phyloP scores from a whole-genome alignment of 805 yeast species.

The Blastobotrys terrestris region DNA sequence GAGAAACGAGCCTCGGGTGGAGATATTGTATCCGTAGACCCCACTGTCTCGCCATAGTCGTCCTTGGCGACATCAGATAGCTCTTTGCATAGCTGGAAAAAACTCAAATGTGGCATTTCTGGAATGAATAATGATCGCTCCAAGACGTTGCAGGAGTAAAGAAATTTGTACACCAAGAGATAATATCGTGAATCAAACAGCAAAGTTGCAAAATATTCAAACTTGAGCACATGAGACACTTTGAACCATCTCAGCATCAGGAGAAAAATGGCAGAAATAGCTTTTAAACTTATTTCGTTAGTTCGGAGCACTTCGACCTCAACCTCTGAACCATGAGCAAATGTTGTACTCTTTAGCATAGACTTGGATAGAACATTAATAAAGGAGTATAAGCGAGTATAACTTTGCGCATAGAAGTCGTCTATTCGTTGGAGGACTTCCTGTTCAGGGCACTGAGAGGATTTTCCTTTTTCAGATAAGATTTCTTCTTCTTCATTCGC shows the following conservation, averaged over 20 bases:
- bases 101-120: conserved; percentile 20
- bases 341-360: conserved; percentile 44
- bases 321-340: conserved; percentile 12
- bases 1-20: background rate
- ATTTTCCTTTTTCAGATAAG: conserved; percentile 12
- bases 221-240: conserved; percentile 68
- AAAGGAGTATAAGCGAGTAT: conserved; percentile 57
- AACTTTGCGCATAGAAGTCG: conserved; percentile 44
- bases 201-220: conserved; percentile 63
- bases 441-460: background rate
- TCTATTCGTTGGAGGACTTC: conserved; percentile 53
- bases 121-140: conserved; percentile 18
- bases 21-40: background rate
- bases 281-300: conserved; percentile 59
- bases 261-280: conserved; percentile 47
- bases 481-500: conserved; percentile 19
- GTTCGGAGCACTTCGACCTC: conserved; percentile 32
- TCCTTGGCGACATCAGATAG: conserved; percentile 9
- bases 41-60: conserved; percentile 3
- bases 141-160: conserved; percentile 21
- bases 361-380: conserved; percentile 58
- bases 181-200: conserved; percentile 68
- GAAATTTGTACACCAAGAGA: conserved; percentile 32
- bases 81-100: conserved; percentile 21
- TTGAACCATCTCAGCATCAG: conserved; percentile 72